Evolutionary conservation across 2,329 filamentous ascomycete species (phyloP).

Genomic region (Aspergillus fischeri): DNA sequence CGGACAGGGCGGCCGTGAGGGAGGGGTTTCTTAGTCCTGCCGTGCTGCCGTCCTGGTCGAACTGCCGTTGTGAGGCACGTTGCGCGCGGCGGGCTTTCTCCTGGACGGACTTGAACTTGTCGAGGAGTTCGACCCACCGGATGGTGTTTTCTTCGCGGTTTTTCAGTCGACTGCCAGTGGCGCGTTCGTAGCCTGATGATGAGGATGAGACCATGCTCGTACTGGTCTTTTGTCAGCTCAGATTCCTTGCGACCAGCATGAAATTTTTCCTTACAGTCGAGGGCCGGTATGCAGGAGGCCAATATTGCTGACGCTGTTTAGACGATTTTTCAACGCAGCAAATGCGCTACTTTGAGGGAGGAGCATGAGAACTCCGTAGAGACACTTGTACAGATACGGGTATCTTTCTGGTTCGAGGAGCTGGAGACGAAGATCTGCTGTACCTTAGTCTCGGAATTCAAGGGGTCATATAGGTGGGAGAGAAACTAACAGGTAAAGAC

Average conservation of each 20-base stretch:
- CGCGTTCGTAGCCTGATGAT: conserved; percentile 61
- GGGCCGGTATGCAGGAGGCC: conserved; percentile 84
- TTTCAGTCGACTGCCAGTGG: conserved; percentile 67
- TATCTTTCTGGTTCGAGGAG: conserved; percentile 92
- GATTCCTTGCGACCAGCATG: conserved; percentile 13
- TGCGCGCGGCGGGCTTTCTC: conserved; percentile 74
- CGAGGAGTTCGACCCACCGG: conserved; percentile 85
- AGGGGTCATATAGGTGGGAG: conserved; percentile 4
- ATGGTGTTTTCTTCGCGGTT: conserved; percentile 78
- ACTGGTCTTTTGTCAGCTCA: conserved; percentile 10
- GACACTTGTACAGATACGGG: conserved; percentile 93
- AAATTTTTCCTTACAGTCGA: conserved; percentile 61
- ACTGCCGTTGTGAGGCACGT: conserved; percentile 43
- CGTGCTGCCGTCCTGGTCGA: conserved; percentile 52
- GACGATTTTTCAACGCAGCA: conserved; percentile 88
- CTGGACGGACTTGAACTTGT: conserved; percentile 90
- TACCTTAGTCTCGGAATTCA: conserved; percentile 6
- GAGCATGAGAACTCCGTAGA: conserved; percentile 95
- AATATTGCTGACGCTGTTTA: conserved; percentile 96
- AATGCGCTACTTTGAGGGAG: conserved; percentile 98
- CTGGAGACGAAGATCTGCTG: conserved; percentile 83
- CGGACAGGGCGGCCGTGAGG: conserved; percentile 29
- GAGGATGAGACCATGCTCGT: conserved; percentile 7
- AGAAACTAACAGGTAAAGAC: conserved; percentile 81
- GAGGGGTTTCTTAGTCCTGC: conserved; percentile 37